phyloP scores from a whole-genome alignment of 345 rosid genomes.

The Alliaria petiolata region DNA sequence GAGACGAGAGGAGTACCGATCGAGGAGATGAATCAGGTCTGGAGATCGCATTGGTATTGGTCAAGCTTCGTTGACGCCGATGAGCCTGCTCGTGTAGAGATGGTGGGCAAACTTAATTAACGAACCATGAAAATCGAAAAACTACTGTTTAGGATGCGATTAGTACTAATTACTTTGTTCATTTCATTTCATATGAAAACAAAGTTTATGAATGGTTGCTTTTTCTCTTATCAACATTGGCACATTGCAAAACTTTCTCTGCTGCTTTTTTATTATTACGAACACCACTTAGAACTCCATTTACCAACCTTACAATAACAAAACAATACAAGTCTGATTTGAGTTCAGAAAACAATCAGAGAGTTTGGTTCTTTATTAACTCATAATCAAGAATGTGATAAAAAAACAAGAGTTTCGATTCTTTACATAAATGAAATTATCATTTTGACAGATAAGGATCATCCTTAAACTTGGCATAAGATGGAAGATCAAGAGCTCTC shows the following conservation, averaged over 20 bases:
- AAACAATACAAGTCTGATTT: background rate
- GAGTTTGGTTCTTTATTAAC: background rate
- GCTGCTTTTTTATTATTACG: background rate
- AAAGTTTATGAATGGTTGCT: too few species aligned
- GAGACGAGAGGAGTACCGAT: constrained; percentile 27
- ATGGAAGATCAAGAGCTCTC: constrained; percentile 74
- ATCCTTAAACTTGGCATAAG: constrained; percentile 48
- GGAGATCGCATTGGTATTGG: constrained; percentile 34
- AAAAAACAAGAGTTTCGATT: background rate
- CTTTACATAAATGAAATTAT: constrained; percentile 8
- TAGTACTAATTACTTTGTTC: background rate
- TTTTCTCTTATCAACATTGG: too few species aligned
- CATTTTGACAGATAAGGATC: constrained; percentile 47
- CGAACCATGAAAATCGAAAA: background rate
- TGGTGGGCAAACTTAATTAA: background rate
- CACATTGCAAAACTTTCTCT: too few species aligned
- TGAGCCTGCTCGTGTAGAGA: background rate
- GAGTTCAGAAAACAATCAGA: constrained; percentile 29
- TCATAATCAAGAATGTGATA: constrained; percentile 16
- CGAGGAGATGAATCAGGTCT: constrained; percentile 26
- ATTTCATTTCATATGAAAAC: background rate
- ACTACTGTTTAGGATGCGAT: background rate
- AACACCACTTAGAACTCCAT: too few species aligned
- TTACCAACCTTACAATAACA: background rate
- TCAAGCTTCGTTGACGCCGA: background rate